phyloP scores from a whole-genome alignment of 176 grass and related monocot species.

The Tillandsia fasciculata region DNA sequence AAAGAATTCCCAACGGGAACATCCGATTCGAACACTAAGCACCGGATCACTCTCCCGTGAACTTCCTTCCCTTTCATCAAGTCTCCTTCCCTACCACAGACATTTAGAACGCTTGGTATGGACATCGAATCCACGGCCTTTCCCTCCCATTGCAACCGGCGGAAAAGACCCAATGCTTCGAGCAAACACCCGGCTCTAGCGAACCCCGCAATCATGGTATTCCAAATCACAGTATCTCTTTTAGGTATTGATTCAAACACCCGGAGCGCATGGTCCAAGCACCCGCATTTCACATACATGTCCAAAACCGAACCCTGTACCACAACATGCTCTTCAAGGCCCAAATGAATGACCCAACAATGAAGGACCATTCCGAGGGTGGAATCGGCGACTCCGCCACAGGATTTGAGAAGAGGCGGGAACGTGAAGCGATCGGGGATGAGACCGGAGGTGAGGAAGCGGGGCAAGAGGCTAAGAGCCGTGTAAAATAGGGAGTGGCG shows the following conservation, averaged over 20 bases:
- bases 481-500: neutral
- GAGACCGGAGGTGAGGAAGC: conserved; percentile 21
- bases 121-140: conserved; percentile 24
- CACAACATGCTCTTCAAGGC: conserved; percentile 26
- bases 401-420: conserved; percentile 32
- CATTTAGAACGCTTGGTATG: conserved; percentile 33
- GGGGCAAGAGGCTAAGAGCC: conserved; percentile 17
- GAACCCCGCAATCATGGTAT: conserved; percentile 34
- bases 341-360: conserved; percentile 15
- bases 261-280: conserved; percentile 19
- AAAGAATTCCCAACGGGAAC: conserved; percentile 30
- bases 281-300: conserved; percentile 32
- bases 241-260: conserved; percentile 31
- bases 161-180: conserved; percentile 21
- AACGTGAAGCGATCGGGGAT: conserved; percentile 39
- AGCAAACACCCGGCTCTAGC: conserved; percentile 24
- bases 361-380: conserved; percentile 27
- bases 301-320: conserved; percentile 24
- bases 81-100: conserved; percentile 38
- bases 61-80: conserved; percentile 46
- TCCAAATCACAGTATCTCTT: conserved; percentile 42
- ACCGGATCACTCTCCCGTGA: conserved; percentile 40
- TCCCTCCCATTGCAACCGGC: conserved; percentile 27
- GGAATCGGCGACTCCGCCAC: conserved; percentile 15
- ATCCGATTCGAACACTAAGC: conserved; percentile 23